Evolutionary conservation across 2,329 filamentous ascomycete species (phyloP), one percentile per base, ranked within the genome.

Genomic region (Paecilomyces dactylethromorphus): DNA sequence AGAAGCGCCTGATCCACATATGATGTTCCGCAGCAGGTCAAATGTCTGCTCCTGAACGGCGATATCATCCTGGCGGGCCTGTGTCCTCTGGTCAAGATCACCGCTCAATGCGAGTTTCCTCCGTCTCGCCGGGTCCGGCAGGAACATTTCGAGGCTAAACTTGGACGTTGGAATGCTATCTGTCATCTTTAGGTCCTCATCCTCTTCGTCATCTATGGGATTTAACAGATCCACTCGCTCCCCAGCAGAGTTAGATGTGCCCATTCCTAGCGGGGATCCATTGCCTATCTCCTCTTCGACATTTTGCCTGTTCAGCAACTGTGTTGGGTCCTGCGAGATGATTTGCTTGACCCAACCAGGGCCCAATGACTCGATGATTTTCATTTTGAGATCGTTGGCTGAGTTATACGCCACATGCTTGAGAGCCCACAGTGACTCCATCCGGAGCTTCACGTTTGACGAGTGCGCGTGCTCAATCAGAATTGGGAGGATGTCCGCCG

Each of bases 21-120:
- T 90, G 32, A 97, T 80, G 73, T 99, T 99, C 57, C 93, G 85
- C 62, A 99, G 85, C 65, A 97, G 88, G 66, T 95, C 89, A 18
- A 97, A 83, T 0, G 88, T 90, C 74, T 97, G 92, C 70, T 96
- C 91, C 74, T 97, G 93, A 29, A 97, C 89, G 1, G 87, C 87
- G 39, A 92, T 81, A 64, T 95, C 90, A 64, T 96, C 89, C 64
- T 87, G 87, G 56, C 88, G 84, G 18, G 87, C 85, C 68, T 87
- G 87, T 31, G 86, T 82, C 24, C 82, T 79, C 22, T 87, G 84
- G 62, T 89, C 88, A 53, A 87, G 77, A 68, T 94, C 90, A 13
- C 83, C 80, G 56, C 90, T 87, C 59, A 86, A 69, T 26, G 80
- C 67, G 26, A 76, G 69, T 57, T 73, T 75, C 52, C 72, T 70